phyloP scores from a whole-genome alignment of 352 stramenopile species.

The Phytopythium litorale region DNA sequence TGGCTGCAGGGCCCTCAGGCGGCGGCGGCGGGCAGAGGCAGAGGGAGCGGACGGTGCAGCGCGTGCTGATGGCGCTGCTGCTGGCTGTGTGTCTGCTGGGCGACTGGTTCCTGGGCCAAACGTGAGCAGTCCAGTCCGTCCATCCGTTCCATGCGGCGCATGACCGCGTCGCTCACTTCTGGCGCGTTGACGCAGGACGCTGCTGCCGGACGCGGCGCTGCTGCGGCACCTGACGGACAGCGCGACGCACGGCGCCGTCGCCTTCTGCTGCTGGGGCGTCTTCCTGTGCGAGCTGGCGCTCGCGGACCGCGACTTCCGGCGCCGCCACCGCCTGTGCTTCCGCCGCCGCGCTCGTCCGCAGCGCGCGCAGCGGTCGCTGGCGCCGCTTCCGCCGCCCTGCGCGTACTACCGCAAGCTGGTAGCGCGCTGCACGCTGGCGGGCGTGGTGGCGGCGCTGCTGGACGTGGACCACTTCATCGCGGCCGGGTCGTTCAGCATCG shows the following conservation, averaged over 20 bases:
- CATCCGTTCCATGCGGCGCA: too few relatives aligned
- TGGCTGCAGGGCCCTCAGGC: too few relatives aligned
- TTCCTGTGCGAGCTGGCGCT: slow-evolving; percentile 42
- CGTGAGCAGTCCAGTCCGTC: slow-evolving; percentile 30
- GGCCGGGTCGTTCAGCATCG: slow-evolving; percentile 46
- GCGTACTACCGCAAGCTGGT: neutral
- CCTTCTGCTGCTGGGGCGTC: slow-evolving; percentile 55
- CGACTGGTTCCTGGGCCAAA: slow-evolving; percentile 56
- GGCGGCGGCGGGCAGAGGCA: neutral
- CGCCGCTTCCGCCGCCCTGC: neutral
- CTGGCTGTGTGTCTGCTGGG: slow-evolving; percentile 42
- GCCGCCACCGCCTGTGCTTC: neutral
- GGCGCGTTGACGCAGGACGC: slow-evolving; percentile 12
- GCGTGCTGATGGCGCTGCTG: slow-evolving; percentile 40
- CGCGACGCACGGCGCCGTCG: slow-evolving; percentile 43
- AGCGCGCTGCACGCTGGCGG: slow-evolving; percentile 27
- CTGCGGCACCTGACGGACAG: slow-evolving; percentile 67
- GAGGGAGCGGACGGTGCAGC: slow-evolving; percentile 10
- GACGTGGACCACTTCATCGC: slow-evolving; percentile 78
- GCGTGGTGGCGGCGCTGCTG: slow-evolving; percentile 37
- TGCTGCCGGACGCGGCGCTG: slow-evolving; percentile 29
- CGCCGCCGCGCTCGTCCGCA: neutral
- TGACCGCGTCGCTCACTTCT: neutral
- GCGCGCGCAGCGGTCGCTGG: neutral
- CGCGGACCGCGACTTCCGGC: neutral